A percentile compares a stretch with the other conserved stretches of the same genome.
Conservation (phyloP, 768 basidiomycete species). For the Mycena capillaripes region DNA sequence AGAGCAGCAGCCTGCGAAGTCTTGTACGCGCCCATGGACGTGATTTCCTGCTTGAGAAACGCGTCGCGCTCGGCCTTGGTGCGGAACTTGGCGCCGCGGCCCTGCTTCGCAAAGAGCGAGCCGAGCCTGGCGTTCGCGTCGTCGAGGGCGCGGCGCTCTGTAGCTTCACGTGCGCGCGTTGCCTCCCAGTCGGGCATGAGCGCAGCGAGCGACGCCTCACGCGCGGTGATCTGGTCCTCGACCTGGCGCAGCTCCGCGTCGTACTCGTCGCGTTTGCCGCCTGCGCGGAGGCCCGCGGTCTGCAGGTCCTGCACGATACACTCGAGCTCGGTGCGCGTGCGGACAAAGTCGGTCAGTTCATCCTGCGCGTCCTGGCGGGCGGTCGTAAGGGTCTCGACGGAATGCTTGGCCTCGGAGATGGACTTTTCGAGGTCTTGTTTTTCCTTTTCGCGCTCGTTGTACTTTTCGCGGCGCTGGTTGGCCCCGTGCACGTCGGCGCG, state of each 20-base stretch:
- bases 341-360: constrained; percentile 90
- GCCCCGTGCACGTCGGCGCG: constrained; percentile 86
- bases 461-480: constrained; percentile 87
- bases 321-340: constrained; percentile 87
- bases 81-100: constrained; percentile 87
- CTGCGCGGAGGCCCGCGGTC: constrained; percentile 72
- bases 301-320: constrained; percentile 86
- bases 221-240: constrained; percentile 70
- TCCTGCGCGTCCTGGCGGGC: constrained; percentile 82
- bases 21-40: constrained; percentile 74
- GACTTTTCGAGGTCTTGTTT: constrained; percentile 81
- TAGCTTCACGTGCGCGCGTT: constrained; percentile 61
- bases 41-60: constrained; percentile 86
- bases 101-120: constrained; percentile 91
- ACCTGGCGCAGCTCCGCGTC: constrained; percentile 75
- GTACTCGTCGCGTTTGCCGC: constrained; percentile 73
- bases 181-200: constrained; percentile 81
- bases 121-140: constrained; percentile 78
- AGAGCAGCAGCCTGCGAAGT: constrained; percentile 69
- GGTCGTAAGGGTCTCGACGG: constrained; percentile 76
- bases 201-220: constrained; percentile 72
- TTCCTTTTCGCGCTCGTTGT: constrained; percentile 85
- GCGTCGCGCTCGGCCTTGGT: constrained; percentile 88
- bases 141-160: constrained; percentile 79
- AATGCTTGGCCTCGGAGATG: constrained; percentile 78